Evolutionary conservation across 148 eudicot genomes (phyloP).

Genomic region (Cornus controversa): DNA sequence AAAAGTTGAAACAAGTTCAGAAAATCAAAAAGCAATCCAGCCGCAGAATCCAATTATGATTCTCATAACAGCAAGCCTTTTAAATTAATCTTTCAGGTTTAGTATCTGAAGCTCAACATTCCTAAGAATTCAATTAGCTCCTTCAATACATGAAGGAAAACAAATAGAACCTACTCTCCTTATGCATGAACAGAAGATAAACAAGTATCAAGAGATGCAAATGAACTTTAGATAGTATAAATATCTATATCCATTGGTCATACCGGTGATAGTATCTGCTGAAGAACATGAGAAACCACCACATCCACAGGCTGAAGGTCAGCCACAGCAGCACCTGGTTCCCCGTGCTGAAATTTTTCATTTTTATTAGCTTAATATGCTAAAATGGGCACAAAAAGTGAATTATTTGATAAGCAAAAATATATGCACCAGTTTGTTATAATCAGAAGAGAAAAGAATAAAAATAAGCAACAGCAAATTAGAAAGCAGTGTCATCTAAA

Average conservation of each 20-base stretch:
- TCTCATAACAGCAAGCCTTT: background rate
- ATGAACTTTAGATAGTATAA: background rate
- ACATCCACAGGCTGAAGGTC: slow-evolving; percentile 85
- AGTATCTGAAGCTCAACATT: background rate
- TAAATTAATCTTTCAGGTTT: background rate
- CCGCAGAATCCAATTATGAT: background rate
- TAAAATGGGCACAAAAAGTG: background rate
- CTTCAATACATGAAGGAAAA: background rate
- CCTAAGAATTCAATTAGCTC: background rate
- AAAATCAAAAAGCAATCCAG: background rate
- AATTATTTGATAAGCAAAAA: slow-evolving; percentile 7
- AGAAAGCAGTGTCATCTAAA: background rate
- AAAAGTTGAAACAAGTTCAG: background rate
- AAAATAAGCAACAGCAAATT: background rate
- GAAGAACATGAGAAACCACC: slow-evolving; percentile 83
- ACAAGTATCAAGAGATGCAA: background rate
- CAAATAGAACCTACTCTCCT: background rate
- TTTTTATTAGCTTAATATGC: slow-evolving; percentile 6
- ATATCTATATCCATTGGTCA: slow-evolving; percentile 13
- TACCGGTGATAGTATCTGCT: slow-evolving; percentile 80
- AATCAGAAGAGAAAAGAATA: background rate
- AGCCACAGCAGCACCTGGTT: slow-evolving; percentile 95
- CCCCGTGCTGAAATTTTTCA: slow-evolving; percentile 74
- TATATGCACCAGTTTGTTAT: background rate
- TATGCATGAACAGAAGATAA: background rate